phyloP scores from a whole-genome alignment of 2,329 filamentous ascomycete genomes.

The Aspergillus ochraceoroseus region DNA sequence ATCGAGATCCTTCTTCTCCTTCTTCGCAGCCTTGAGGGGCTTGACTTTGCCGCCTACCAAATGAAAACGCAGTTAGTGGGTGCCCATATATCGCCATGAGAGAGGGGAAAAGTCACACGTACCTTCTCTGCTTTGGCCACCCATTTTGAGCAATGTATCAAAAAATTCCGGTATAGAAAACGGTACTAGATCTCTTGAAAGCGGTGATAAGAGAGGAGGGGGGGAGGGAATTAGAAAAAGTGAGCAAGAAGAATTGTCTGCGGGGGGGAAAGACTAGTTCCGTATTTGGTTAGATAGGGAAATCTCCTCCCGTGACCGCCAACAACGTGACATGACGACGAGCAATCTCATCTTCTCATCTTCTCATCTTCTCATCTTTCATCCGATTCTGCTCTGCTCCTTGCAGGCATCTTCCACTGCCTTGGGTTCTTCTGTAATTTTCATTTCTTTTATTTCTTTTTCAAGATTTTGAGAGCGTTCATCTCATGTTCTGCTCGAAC shows the following conservation, averaged over 20 bases:
- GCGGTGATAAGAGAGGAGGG: conserved; percentile 8
- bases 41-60: conserved; percentile 72
- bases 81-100: not conserved
- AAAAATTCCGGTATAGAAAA: conserved; percentile 4
- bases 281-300: conserved; percentile 18
- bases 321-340: conserved; percentile 8
- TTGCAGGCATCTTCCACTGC: not conserved
- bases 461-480: conserved; percentile 5
- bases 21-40: conserved; percentile 85
- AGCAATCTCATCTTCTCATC: conserved; percentile 2
- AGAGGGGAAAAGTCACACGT: conserved; percentile 19
- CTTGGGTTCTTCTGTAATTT: not conserved
- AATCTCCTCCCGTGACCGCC: conserved; percentile 19
- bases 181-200: not conserved
- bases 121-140: conserved; percentile 65
- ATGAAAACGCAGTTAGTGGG: conserved; percentile 10
- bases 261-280: conserved; percentile 20
- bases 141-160: conserved; percentile 49
- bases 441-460: not conserved
- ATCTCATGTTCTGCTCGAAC: conserved; percentile 14
- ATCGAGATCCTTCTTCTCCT: conserved; percentile 73
- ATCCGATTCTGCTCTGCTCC: conserved; percentile 1
- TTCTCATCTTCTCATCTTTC: conserved; percentile 8
- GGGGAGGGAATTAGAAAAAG: conserved; percentile 10
- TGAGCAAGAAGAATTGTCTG: conserved; percentile 11